Base-by-base conservation (phyloP, 129 eudicot genomes). In the Flaveria ramosissima region DNA sequence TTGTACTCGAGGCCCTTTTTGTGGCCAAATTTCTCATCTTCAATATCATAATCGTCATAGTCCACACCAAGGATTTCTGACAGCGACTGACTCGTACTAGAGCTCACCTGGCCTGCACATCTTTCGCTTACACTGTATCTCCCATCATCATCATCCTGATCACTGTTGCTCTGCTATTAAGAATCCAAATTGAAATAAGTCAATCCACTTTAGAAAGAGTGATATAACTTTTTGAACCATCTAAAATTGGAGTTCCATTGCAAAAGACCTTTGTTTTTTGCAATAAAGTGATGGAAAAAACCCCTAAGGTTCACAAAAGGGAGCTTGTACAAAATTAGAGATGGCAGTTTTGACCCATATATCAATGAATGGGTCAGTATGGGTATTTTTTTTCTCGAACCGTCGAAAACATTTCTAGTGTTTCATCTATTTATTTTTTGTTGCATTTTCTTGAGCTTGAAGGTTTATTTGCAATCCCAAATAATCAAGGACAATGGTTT, bases 1-100 rank as follows among this genome's bases (percentile, higher is more conserved):
- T 85, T 90, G 72, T 92, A 92, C 47, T 82, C 83, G 3, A 87
- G 86, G 30, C 84, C 85, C 3, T 65, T 75, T 6, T 32, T 73
- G 7, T 73, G 85, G 66, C 79, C 71, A 36, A 70, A 65, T 75
- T 83, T 83, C 46, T 73, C 79, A 69, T 84, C 78, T 71, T 84
- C 73, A 26, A 23, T 36, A 68, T 72, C 80, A 66, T 72, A 73
- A 53, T 73, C 84, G 23, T 73, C 85, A 41, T 79, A 79, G 15
- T 72, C 83, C 19, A 64, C 74, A 52, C 74, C 83, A 24, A 79
- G 83, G 59, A 79, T 50, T 23, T 79, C 78, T 6, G 83, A 64
- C 52, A 79, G n/a, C 26, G 69, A 55, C 36, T 64, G 83, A 79
- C 68, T 62, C 36, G 51, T 57, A 63, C 82, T 78, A 9, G 82